These are phyloP conservation scores for Arachnomyces sp. DNA, from an alignment of 2,329 filamentous ascomycete genomes.

Conservation along the genomic window DNA sequence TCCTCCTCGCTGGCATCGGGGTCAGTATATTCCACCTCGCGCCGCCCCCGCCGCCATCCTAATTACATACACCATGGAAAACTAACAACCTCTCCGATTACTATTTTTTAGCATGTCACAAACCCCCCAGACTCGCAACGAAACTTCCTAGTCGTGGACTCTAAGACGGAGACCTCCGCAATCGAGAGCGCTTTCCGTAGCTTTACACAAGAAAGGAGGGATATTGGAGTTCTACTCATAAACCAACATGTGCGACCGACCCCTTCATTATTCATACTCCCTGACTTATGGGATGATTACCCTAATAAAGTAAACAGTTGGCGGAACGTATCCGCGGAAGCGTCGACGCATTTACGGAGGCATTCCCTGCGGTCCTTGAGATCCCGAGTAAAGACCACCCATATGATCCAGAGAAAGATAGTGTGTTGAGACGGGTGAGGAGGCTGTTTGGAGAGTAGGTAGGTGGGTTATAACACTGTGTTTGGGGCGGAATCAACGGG, in stretches of 20 bases:
- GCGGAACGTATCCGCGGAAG: constrained; percentile 87
- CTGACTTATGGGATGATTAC: background rate
- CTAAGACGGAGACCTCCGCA: constrained; percentile 77
- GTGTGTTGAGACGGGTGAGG: constrained; percentile 79
- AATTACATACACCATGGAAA: background rate
- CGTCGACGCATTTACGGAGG: constrained; percentile 84
- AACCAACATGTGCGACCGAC: constrained; percentile 75
- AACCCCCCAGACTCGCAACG: constrained; percentile 81
- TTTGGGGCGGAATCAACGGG: background rate
- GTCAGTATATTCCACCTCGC: constrained; percentile 49
- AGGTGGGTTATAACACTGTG: background rate
- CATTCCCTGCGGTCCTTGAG: constrained; percentile 92
- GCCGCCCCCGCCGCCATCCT: background rate
- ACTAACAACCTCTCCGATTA: constrained; percentile 1
- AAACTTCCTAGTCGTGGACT: constrained; percentile 95
- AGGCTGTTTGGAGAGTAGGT: constrained; percentile 55
- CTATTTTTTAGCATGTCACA: constrained; percentile 68
- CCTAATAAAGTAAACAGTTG: constrained; percentile 49
- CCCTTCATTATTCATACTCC: background rate
- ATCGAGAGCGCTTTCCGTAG: constrained; percentile 86
- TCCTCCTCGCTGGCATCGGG: constrained; percentile 90
- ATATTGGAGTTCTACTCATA: constrained; percentile 93
- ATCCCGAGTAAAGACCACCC: constrained; percentile 99
- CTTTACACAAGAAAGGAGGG: constrained; percentile 84
- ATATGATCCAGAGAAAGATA: constrained; percentile 98